Evolutionary conservation across 768 basidiomycete genomes (phyloP), one percentile per base, ranked within the genome.

Genomic region (Termitomyces sp.): DNA sequence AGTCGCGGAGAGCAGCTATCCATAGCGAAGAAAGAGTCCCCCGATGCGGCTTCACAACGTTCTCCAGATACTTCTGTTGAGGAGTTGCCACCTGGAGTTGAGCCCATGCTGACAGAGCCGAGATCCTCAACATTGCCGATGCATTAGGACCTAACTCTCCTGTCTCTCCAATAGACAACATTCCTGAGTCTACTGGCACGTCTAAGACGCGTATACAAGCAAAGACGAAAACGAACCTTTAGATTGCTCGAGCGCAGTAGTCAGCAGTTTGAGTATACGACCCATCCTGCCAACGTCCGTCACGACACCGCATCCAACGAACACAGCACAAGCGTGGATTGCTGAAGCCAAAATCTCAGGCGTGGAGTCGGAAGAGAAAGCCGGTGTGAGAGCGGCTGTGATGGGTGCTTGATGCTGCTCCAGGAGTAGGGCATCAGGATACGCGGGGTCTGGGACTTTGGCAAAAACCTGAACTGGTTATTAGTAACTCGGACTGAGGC

Each of bases 331-430:
- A 10, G 94, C 89, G 66, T 94, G 85, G 18, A 98, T 86, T 1
- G 94, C 96, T 26, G 91, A 87, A 0, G 95, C 92, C 42, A 98
- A 68, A 33, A 98, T 95, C 68, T 99, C 96, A 0, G 96, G 96
- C 0, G 94, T 93, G 0, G 94, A 92, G 68, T 98, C 97, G 0
- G 92, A 81, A 1, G 93, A 94, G 67, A 99, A 98, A 0, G 95
- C 94, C 0, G 97, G 96, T 0, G 96, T 98, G 18, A 98, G 79
- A 0, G 97, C 97, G 20, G 97, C 94, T 2, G 96, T 97, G 59
- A 99, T 96, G 0, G 97, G 96, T 0, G 97, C 96, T 73, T 99
- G 97, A 70, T 97, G 90, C 69, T 99, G 97, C 68, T 99, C 96
- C 13, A 99, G 82, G 3, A 99, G 76, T 6, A 95, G 77, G 0